Conservation (phyloP, 805 yeast species). For the Tetrapisispora fleetii region DNA sequence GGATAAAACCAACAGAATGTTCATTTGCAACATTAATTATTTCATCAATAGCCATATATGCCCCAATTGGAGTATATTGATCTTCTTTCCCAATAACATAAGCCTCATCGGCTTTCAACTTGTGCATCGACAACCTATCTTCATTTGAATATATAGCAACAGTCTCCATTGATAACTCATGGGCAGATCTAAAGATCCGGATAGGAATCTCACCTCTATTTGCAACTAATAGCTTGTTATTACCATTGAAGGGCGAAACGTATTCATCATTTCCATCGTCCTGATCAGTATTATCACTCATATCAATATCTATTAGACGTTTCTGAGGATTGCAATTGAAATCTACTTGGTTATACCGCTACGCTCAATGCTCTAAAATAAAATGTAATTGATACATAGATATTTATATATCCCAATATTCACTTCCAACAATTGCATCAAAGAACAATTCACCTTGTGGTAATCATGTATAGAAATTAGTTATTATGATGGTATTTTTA, state of each 20-base stretch:
- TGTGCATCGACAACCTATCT: slow-evolving; percentile 87
- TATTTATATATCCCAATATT: too few relatives aligned
- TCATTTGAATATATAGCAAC: slow-evolving; percentile 95
- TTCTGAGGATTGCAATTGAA: too few relatives aligned
- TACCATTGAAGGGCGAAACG: slow-evolving; percentile 27
- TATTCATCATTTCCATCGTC: slow-evolving; percentile 17
- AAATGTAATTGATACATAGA: too few relatives aligned
- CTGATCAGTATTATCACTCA: neutral
- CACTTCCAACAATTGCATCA: too few relatives aligned
- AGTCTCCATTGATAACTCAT: slow-evolving; percentile 90
- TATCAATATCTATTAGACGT: neutral
- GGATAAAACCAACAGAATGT: slow-evolving; percentile 73
- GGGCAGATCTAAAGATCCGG: slow-evolving; percentile 90
- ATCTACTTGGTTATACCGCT: too few relatives aligned
- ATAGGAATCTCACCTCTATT: slow-evolving; percentile 78
- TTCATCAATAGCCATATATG: slow-evolving; percentile 88
- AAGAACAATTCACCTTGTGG: neutral
- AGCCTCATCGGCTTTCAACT: slow-evolving; percentile 86
- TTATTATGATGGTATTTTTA: neutral
- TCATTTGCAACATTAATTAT: slow-evolving; percentile 72
- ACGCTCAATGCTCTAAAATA: too few relatives aligned
- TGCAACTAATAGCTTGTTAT: slow-evolving; percentile 58
- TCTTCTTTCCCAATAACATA: slow-evolving; percentile 78
- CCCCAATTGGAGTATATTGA: slow-evolving; percentile 87
- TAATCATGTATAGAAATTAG: neutral